These are phyloP conservation scores for Magnaporthiopsis rhizophila DNA, from an alignment of 2,329 filamentous ascomycete genomes.

Conservation along the genomic window DNA sequence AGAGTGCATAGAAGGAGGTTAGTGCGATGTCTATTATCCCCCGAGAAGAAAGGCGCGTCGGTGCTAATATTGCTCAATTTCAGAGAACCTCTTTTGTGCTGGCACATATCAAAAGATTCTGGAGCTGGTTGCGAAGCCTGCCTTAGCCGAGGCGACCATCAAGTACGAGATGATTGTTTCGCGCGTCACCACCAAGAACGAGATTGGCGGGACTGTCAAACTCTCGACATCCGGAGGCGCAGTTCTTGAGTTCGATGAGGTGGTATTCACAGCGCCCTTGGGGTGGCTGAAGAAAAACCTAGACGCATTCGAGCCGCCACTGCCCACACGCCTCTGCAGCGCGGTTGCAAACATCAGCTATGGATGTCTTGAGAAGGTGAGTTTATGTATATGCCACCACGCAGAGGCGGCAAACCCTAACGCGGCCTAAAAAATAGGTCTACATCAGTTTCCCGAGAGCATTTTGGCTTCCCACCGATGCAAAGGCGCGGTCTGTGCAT, in stretches of 20 bases:
- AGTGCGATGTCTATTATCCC: slow-evolving; percentile 24
- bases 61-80: neutral
- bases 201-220: slow-evolving; percentile 26
- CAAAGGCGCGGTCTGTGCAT: slow-evolving; percentile 35
- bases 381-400: neutral
- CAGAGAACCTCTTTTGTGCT: slow-evolving; percentile 53
- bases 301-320: slow-evolving; percentile 48
- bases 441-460: slow-evolving; percentile 65
- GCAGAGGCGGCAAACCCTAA: neutral
- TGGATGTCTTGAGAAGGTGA: slow-evolving; percentile 62
- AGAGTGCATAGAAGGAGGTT: slow-evolving; percentile 66
- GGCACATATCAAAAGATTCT: slow-evolving; percentile 53
- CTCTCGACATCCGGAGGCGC: slow-evolving; percentile 39
- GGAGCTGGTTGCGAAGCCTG: slow-evolving; percentile 50
- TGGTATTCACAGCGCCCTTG: slow-evolving; percentile 60
- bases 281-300: slow-evolving; percentile 59
- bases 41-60: neutral
- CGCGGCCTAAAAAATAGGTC: slow-evolving; percentile 23
- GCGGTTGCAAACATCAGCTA: slow-evolving; percentile 61
- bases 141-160: slow-evolving; percentile 45
- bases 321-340: slow-evolving; percentile 47
- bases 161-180: slow-evolving; percentile 39
- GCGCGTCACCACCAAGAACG: slow-evolving; percentile 25
- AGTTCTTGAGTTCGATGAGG: slow-evolving; percentile 51
- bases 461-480: slow-evolving; percentile 56